These are phyloP conservation scores for Cyathus striatus DNA, from an alignment of 768 basidiomycete species.

Conservation along the genomic window DNA sequence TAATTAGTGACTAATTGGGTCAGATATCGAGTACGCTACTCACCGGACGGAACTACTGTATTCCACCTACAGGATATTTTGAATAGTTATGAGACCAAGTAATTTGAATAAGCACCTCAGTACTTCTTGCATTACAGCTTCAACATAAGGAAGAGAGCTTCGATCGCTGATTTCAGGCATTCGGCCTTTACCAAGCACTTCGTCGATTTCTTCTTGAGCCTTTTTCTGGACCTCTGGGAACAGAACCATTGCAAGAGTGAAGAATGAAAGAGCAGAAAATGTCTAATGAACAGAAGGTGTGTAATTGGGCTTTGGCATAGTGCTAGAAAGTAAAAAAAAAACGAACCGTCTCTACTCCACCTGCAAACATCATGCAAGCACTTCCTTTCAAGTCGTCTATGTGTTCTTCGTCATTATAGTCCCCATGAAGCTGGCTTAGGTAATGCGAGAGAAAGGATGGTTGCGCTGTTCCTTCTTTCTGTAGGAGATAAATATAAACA, in stretches of 20 bases:
- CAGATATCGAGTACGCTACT: too few species aligned
- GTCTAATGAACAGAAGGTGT: too few species aligned
- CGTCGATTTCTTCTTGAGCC: conserved; percentile 1
- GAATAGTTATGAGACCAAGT: too few species aligned
- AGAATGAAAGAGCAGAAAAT: not conserved
- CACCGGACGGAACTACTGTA: too few species aligned
- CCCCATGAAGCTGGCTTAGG: conserved; percentile 6
- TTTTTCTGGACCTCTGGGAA: not conserved
- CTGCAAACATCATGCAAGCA: conserved; percentile 7
- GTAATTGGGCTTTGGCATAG: not conserved
- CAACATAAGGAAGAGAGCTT: not conserved
- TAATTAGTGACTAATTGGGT: too few species aligned
- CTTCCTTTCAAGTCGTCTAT: conserved; percentile 8
- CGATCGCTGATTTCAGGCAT: not conserved
- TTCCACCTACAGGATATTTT: not conserved
- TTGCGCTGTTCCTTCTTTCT: conserved; percentile 8
- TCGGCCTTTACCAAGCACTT: not conserved
- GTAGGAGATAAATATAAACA: not conserved
- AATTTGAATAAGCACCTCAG: too few species aligned
- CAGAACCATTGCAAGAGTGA: conserved; percentile 1
- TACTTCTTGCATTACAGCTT: not conserved
- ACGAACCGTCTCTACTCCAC: conserved; percentile 11
- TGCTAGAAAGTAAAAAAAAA: not conserved
- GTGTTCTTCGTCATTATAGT: not conserved
- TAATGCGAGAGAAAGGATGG: conserved; percentile 7